Percentiles rank a stretch among this genome's conserved stretches.
Evolutionary conservation across 2,329 filamentous ascomycete species (phyloP).

Genomic region (Chrysosporium keratinophilum): DNA sequence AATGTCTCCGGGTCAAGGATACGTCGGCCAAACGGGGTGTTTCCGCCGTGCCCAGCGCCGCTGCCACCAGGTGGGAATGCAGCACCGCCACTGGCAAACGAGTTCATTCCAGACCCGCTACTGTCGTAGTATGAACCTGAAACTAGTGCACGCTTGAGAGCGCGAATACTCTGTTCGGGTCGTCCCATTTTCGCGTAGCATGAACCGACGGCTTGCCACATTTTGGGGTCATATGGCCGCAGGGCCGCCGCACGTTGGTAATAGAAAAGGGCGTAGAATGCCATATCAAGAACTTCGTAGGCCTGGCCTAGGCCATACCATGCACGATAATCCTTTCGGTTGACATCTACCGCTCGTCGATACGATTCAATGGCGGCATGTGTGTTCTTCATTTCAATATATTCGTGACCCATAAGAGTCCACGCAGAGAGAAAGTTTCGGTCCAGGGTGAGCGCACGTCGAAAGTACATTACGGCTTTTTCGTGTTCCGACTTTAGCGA

Average conservation of each 20-base stretch:
- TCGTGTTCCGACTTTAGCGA: conserved; percentile 89
- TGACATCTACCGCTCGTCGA: conserved; percentile 86
- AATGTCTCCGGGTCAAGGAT: conserved; percentile 83
- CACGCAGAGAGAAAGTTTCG: conserved; percentile 85
- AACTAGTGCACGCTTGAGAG: conserved; percentile 80
- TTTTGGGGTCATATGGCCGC: conserved; percentile 92
- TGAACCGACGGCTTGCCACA: conserved; percentile 94
- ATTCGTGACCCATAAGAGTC: conserved; percentile 98
- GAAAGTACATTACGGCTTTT: conserved; percentile 96
- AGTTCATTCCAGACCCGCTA: conserved; percentile 29
- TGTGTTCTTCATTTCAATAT: conserved; percentile 96
- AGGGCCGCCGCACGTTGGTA: conserved; percentile 91
- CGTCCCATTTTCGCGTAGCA: conserved; percentile 85
- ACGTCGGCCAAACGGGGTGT: conserved; percentile 15
- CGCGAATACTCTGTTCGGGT: conserved; percentile 82
- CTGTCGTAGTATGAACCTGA: conserved; percentile 78
- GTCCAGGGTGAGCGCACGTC: conserved; percentile 80
- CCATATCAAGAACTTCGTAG: conserved; percentile 96
- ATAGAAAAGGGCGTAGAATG: conserved; percentile 93
- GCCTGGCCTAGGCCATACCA: conserved; percentile 97
- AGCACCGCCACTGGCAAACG: conserved; percentile 31
- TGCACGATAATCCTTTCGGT: conserved; percentile 88
- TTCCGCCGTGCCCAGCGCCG: conserved; percentile 19
- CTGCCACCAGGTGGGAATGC: conserved; percentile 20
- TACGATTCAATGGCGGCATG: conserved; percentile 97